Evolutionary conservation across 352 stramenopile species (phyloP).

Genomic region (Pythium monospermum): DNA sequence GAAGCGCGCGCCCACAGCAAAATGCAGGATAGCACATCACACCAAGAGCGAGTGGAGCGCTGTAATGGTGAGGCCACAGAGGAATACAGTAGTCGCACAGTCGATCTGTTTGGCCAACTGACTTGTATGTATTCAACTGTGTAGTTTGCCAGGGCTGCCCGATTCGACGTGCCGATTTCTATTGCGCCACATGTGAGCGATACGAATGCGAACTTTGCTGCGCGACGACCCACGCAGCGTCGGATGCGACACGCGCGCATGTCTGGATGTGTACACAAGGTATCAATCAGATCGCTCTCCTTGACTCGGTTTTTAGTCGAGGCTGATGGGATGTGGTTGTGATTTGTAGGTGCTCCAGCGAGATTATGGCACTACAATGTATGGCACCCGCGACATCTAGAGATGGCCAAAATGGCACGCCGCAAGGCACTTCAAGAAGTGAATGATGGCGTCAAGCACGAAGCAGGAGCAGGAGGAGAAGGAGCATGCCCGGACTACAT

Average conservation of each 20-base stretch:
- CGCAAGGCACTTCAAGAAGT: constrained; percentile 15
- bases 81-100: not conserved
- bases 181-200: constrained; percentile 43
- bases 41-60: constrained; percentile 36
- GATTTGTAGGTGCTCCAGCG: constrained; percentile 27
- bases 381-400: constrained; percentile 39
- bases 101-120: not conserved
- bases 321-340: not conserved
- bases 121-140: not conserved
- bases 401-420: constrained; percentile 37
- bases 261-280: constrained; percentile 62
- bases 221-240: not conserved
- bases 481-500: constrained; percentile 5
- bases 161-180: constrained; percentile 39
- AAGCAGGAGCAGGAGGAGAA: constrained; percentile 5
- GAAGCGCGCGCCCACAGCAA: constrained; percentile 40
- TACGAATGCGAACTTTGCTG: constrained; percentile 66
- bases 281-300: constrained; percentile 3
- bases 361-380: constrained; percentile 38
- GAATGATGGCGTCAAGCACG: constrained; percentile 1
- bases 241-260: constrained; percentile 16
- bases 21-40: constrained; percentile 14
- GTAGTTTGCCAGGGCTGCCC: constrained; percentile 53
- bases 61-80: constrained; percentile 34
- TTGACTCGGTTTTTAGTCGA: no score